A percentile compares a stretch with the other conserved stretches of the same genome.
Conservation (phyloP, 306 rosid genomes). For the Fagus crenata region DNA sequence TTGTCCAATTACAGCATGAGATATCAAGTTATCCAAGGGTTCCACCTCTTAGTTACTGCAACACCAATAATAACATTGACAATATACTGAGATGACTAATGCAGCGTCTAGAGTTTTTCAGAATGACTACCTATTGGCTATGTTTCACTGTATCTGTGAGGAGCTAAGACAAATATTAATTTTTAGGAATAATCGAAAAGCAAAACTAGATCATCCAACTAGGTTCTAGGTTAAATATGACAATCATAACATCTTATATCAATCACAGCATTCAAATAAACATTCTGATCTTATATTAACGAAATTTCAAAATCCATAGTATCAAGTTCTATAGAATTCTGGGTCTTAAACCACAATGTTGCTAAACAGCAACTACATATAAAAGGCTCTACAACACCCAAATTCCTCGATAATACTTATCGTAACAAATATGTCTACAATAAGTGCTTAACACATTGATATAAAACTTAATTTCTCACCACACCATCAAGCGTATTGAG, state of each 20-base stretch:
- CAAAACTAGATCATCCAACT: neutral
- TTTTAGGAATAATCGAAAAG: neutral
- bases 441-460: neutral
- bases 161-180: slow-evolving; percentile 5
- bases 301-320: slow-evolving; percentile 1
- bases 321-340: neutral
- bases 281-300: neutral
- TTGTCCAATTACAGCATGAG: slow-evolving; percentile 19
- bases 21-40: slow-evolving; percentile 32
- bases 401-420: neutral
- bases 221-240: neutral
- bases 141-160: neutral
- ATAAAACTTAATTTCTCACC: neutral
- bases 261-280: neutral
- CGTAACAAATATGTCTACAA: neutral
- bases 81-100: neutral
- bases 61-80: neutral
- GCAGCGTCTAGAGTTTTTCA: neutral
- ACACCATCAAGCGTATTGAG: neutral
- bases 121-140: neutral
- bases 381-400: neutral
- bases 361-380: neutral
- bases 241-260: neutral
- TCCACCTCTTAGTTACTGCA: neutral
- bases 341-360: neutral